phyloP scores from a whole-genome alignment of 2,329 filamentous ascomycete genomes.

The Rutstroemia sp. region DNA sequence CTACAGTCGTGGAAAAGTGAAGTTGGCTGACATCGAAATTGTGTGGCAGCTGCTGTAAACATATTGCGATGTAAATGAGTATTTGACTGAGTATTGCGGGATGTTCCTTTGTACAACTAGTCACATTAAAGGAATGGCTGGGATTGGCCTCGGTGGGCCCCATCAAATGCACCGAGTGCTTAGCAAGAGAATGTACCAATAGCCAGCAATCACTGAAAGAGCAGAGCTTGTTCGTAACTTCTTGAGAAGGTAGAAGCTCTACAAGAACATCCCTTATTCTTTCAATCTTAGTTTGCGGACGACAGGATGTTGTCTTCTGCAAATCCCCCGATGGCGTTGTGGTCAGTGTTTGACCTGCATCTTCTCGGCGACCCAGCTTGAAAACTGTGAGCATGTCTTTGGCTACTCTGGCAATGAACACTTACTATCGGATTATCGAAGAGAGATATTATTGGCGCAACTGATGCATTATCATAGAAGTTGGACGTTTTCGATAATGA shows the following conservation, averaged over 20 bases:
- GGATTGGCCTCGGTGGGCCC: not conserved
- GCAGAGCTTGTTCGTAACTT: constrained; percentile 21
- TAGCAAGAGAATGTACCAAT: constrained; percentile 19
- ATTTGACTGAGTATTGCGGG: constrained; percentile 23
- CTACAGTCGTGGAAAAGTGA: constrained; percentile 15
- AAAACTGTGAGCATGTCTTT: not conserved
- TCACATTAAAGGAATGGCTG: constrained; percentile 17
- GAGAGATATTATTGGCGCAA: constrained; percentile 22
- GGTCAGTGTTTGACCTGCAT: constrained; percentile 11
- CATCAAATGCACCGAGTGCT: constrained; percentile 4
- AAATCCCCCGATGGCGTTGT: constrained; percentile 18
- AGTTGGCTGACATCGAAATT: constrained; percentile 20
- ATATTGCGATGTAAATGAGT: constrained; percentile 24
- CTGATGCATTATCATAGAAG: constrained; percentile 15
- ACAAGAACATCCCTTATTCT: constrained; percentile 22
- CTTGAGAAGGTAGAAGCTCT: constrained; percentile 26
- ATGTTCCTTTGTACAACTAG: constrained; percentile 17
- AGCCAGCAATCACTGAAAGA: constrained; percentile 21
- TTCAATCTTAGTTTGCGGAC: constrained; percentile 19
- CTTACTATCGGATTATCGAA: constrained; percentile 27
- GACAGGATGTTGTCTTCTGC: constrained; percentile 10
- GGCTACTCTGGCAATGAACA: not conserved
- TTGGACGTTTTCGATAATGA: constrained; percentile 11
- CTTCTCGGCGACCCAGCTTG: constrained; percentile 22
- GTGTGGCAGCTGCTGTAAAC: constrained; percentile 24